Base-by-base conservation (phyloP, 805 yeast species). In the Teunomyces tritomae region DNA sequence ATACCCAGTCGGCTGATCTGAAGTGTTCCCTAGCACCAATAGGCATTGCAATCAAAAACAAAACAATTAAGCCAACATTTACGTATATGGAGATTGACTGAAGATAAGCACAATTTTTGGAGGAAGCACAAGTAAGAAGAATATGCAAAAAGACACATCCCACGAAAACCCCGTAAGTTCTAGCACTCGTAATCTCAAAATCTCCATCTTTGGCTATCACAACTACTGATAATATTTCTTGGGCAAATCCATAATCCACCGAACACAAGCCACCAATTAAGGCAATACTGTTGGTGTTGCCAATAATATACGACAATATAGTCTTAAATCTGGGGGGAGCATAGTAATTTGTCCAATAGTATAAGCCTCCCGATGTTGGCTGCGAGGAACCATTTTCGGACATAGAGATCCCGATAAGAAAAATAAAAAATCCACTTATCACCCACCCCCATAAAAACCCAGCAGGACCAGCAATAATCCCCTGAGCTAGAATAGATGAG, bases 401-500 rank as follows among this genome's bases (percentile, higher is more conserved):
- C 83, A 86, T 78, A n/a, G 85, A 72, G 7, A 78, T 52, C 13
- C 89, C 89, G n/a, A 82, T 76, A 7, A 71, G 58, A 45, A 83
- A 58, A 47, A 85, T 82, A 54, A 83, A 80, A 10, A 71, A 50
- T 5, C 82, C 74, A 30, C 87, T 75, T n/a, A 81, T 57, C 41
- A 82, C 63, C 91, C 92, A 86, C 40, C 88, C 86, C 91, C 91
- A 85, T 3, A 84, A 71, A 48, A 83, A 72, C 4, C 84, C 81
- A 8, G 77, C 81, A 0, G 87, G 82, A 3, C 90, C 90, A 0
- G 85, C 81, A 29, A 77, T 64, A 10, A 85, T 67, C 16, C 85
- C 84, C 43, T 72, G 71, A 8, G 70, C 70, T 28, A 83, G 58
- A 26, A 77, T 73, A 3, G 87, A 78, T 0, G 87, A 78, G 44